Percentiles rank a stretch among this genome's conserved stretches.
Evolutionary conservation across 2,329 filamentous ascomycete species (phyloP).

Genomic region (Alternaria gansuensis): DNA sequence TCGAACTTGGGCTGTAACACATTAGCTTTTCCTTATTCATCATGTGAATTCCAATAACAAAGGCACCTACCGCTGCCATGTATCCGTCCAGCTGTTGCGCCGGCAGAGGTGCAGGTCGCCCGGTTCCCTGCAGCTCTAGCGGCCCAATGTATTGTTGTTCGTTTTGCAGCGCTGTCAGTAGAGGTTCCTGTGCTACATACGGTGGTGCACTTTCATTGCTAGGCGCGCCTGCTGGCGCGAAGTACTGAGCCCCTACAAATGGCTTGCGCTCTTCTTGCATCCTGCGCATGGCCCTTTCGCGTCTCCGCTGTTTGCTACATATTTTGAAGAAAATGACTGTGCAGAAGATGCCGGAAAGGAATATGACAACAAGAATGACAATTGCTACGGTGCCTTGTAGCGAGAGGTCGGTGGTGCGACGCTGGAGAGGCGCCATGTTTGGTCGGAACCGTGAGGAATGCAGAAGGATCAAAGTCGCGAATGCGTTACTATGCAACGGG

Average conservation of each 20-base stretch:
- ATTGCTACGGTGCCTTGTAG: conserved; percentile 4
- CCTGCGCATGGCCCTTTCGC: conserved; percentile 14
- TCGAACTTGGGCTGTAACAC: conserved; percentile 11
- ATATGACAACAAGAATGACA: conserved; percentile 10
- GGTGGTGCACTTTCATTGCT: neutral
- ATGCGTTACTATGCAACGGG: neutral
- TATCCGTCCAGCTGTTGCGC: conserved; percentile 24
- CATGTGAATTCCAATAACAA: too few relatives aligned
- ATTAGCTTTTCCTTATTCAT: neutral
- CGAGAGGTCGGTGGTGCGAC: conserved; percentile 14
- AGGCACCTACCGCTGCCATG: conserved; percentile 9
- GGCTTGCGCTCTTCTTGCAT: conserved; percentile 21
- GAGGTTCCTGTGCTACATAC: neutral
- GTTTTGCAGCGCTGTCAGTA: neutral
- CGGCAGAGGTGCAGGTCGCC: neutral
- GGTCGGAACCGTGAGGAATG: neutral
- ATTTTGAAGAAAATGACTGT: conserved; percentile 15
- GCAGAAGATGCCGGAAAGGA: conserved; percentile 13
- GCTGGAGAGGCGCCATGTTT: conserved; percentile 23
- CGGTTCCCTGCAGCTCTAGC: conserved; percentile 21
- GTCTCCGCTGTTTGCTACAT: conserved; percentile 21
- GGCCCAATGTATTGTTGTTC: conserved; percentile 10
- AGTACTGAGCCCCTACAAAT: conserved; percentile 10
- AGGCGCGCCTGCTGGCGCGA: conserved; percentile 4
- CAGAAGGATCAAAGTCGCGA: neutral